Base-by-base conservation (phyloP, 306 rosid species). In the Citrullus mucosospermus region DNA sequence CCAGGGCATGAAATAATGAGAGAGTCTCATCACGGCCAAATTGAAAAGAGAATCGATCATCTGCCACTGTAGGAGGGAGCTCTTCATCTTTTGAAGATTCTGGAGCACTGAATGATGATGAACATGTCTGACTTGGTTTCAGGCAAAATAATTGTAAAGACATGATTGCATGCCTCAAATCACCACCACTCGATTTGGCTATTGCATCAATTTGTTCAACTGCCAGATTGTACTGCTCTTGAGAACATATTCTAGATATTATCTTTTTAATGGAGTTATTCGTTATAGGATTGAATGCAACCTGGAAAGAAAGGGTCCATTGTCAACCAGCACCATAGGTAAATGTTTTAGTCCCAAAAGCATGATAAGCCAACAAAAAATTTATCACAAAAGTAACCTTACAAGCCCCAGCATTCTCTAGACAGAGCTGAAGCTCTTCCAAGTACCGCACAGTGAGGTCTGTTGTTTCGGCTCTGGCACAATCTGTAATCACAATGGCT, bases 161-260 rank as follows among this genome's bases (percentile, higher is more conserved):
- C 74, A 93, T 88, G 78, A 95, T 89, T 81, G 98, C 97, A 84
- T 95, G 92, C 78, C 98, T 88, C 80, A 95, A 86, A 85, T 95
- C 98, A 86, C 98, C 98, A 78, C 93, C 91, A 85, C 98, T 91
- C n/a, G 96, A 84, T 85, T 89, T 88, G 66, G 97, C 97, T 82
- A 95, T 89, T 78, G 85, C 87, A 85, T 88, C 88, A 79, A 92
- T 90, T 81, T 89, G 85, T n/a, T 89, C 93, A 43, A 83, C 85
- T 71, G 83, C 70, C 84, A 91, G 84, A 87, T 76, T 76, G 81
- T 87, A 86, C 68, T 66, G 92, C 85, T 95, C 97, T 87, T 61
- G 83, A 86, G 82, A 89, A 83, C 93, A 89, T 60, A 95, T 91
- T 87, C 85, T 89, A 25, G 81, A 82, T 54, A 92, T 91, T 34